These are phyloP conservation scores for Physcia stellaris DNA, from an alignment of 495 filamentous ascomycete genomes.

Conservation along the genomic window DNA sequence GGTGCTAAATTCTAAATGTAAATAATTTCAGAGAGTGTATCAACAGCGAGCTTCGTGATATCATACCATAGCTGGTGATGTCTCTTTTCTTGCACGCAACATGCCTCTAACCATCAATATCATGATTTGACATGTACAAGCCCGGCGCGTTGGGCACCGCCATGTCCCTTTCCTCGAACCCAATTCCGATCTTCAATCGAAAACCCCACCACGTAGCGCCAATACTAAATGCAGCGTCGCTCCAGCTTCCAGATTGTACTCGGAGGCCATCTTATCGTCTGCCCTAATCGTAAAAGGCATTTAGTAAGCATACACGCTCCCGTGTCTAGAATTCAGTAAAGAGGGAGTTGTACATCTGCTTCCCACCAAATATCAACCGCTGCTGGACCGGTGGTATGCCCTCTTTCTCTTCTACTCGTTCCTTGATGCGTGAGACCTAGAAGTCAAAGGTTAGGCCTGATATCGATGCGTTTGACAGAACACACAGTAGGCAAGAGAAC, in stretches of 20 bases:
- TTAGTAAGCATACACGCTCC: background rate
- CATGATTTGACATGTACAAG: too few species aligned
- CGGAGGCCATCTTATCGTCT: constrained; percentile 75
- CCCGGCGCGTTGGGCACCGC: too few species aligned
- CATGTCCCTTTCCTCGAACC: too few species aligned
- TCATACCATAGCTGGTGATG: too few species aligned
- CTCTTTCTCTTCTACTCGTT: constrained; percentile 96
- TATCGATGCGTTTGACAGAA: background rate
- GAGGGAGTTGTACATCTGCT: constrained; percentile 64
- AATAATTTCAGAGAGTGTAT: too few species aligned
- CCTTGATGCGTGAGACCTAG: constrained; percentile 89
- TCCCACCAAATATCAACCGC: constrained; percentile 87
- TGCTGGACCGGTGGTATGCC: constrained; percentile 97
- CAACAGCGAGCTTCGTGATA: too few species aligned
- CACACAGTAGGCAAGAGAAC: constrained; percentile 2
- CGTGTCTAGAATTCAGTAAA: background rate
- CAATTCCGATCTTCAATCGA: background rate
- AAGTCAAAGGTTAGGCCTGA: too few species aligned
- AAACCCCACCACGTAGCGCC: constrained; percentile 66
- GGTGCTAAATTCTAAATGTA: too few species aligned
- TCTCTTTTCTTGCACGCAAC: too few species aligned
- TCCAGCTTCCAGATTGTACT: constrained; percentile 84
- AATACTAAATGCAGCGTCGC: constrained; percentile 91
- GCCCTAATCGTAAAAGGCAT: constrained; percentile 49
- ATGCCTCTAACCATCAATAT: too few species aligned